A percentile compares a stretch with the other conserved stretches of the same genome.
Evolutionary conservation across 2,329 filamentous ascomycete genomes (phyloP).

Genomic region (Byssothecium circinans): DNA sequence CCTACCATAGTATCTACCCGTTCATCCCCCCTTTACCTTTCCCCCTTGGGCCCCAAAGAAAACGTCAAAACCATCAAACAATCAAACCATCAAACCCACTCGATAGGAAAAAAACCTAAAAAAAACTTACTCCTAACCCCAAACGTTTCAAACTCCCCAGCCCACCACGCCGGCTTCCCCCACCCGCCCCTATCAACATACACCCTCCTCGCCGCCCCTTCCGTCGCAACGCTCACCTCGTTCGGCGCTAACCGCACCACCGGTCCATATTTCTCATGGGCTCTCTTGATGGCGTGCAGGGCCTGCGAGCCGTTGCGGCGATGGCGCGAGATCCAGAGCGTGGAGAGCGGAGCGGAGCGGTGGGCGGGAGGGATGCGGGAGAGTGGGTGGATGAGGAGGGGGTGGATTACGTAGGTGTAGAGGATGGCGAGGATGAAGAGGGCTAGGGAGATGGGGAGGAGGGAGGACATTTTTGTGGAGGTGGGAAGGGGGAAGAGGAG

Average conservation of each 20-base stretch:
- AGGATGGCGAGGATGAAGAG: not conserved
- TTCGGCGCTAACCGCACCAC: slow-evolving; percentile 63
- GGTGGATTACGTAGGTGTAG: not conserved
- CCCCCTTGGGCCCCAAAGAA: too few species aligned
- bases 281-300: slow-evolving; percentile 40
- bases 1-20: too few species aligned
- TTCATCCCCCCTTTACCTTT: too few species aligned
- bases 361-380: slow-evolving; percentile 66
- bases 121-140: slow-evolving; percentile 58
- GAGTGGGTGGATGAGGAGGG: slow-evolving; percentile 57
- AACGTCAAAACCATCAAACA: too few species aligned
- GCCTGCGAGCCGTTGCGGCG: slow-evolving; percentile 37
- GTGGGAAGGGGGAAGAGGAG: too few species aligned
- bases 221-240: slow-evolving; percentile 67
- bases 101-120: too few species aligned
- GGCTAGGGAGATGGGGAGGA: not conserved
- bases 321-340: slow-evolving; percentile 66
- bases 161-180: slow-evolving; percentile 69
- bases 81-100: too few species aligned
- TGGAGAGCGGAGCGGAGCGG: slow-evolving; percentile 62
- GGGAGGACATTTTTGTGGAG: not conserved
- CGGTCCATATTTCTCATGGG: slow-evolving; percentile 58
- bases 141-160: slow-evolving; percentile 66
- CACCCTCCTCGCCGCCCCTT: slow-evolving; percentile 62
- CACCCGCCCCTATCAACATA: slow-evolving; percentile 61